phyloP scores from a whole-genome alignment of 495 filamentous ascomycete genomes.

The Bryoglossum gracile region DNA sequence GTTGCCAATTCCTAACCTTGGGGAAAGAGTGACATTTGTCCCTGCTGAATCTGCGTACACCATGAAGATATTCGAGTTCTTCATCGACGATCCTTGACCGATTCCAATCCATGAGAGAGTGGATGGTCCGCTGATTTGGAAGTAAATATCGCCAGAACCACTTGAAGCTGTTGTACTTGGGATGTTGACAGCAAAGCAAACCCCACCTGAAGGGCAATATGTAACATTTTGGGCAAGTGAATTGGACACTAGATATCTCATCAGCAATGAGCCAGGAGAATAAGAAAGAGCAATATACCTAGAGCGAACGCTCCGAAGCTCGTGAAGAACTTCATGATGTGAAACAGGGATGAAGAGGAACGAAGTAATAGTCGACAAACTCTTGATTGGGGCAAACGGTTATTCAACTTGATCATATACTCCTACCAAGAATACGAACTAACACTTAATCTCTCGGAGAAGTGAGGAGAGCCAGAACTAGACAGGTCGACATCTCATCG shows the following conservation, averaged over 20 bases:
- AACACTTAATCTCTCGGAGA: not conserved
- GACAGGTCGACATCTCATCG: not conserved
- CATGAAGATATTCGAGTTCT: slow-evolving; percentile 60
- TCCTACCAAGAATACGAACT: not conserved
- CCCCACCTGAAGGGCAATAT: slow-evolving; percentile 9
- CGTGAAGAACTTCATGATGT: not conserved
- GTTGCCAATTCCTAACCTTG: slow-evolving; percentile 49
- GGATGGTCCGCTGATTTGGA: slow-evolving; percentile 57
- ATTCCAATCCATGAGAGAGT: slow-evolving; percentile 56
- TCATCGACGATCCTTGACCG: slow-evolving; percentile 56
- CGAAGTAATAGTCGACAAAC: too few species aligned
- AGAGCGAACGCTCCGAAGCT: slow-evolving; percentile 10
- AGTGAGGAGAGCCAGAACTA: not conserved
- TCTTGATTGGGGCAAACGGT: too few species aligned
- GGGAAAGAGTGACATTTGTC: slow-evolving; percentile 56
- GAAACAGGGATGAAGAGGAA: not conserved
- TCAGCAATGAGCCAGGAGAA: not conserved
- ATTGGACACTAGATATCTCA: too few species aligned
- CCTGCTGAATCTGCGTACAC: slow-evolving; percentile 51
- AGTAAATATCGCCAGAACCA: slow-evolving; percentile 49
- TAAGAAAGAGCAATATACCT: slow-evolving; percentile 6
- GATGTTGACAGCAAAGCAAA: slow-evolving; percentile 42
- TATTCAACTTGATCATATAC: too few species aligned
- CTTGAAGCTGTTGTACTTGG: slow-evolving; percentile 33
- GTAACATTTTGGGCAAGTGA: slow-evolving; percentile 14